A percentile compares a stretch with the other conserved stretches of the same genome.
Evolutionary conservation across 2,329 filamentous ascomycete species (phyloP).

Genomic region (Oidium heveae): DNA sequence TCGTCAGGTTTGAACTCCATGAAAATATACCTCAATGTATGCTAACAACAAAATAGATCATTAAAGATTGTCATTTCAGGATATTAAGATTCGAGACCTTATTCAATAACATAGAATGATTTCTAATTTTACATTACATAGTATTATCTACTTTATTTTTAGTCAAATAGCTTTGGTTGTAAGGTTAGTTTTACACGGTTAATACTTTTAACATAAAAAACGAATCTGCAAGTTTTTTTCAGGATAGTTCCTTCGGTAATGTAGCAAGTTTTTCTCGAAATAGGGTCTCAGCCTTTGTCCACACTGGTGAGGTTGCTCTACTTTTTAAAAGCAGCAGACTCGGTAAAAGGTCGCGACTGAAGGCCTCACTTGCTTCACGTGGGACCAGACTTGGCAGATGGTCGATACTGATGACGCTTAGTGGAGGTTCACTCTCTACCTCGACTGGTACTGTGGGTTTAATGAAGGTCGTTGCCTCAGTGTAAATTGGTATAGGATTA

Average conservation of each 20-base stretch:
- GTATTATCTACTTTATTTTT: too few relatives aligned
- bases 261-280: slow-evolving; percentile 61
- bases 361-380: slow-evolving; percentile 66
- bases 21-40: too few relatives aligned
- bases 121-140: too few relatives aligned
- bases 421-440: slow-evolving; percentile 24
- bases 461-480: slow-evolving; percentile 63
- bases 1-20: too few relatives aligned
- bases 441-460: slow-evolving; percentile 63
- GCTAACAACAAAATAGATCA: too few relatives aligned
- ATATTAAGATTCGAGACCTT: too few relatives aligned
- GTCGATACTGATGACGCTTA: slow-evolving; percentile 72
- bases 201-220: too few relatives aligned
- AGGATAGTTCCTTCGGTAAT: slow-evolving; percentile 21
- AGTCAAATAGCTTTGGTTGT: too few relatives aligned
- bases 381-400: slow-evolving; percentile 66
- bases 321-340: slow-evolving; percentile 57
- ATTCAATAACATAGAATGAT: too few relatives aligned
- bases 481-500: slow-evolving; percentile 52
- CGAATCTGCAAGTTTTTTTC: too few relatives aligned
- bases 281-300: slow-evolving; percentile 60
- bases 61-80: too few relatives aligned
- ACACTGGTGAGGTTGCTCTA: slow-evolving; percentile 47
- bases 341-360: slow-evolving; percentile 54
- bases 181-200: too few relatives aligned